These are phyloP conservation scores for Physcomitrellopsis africana DNA, from an alignment of 225 moss, liverwort and hornwort species.

Conservation along the genomic window DNA sequence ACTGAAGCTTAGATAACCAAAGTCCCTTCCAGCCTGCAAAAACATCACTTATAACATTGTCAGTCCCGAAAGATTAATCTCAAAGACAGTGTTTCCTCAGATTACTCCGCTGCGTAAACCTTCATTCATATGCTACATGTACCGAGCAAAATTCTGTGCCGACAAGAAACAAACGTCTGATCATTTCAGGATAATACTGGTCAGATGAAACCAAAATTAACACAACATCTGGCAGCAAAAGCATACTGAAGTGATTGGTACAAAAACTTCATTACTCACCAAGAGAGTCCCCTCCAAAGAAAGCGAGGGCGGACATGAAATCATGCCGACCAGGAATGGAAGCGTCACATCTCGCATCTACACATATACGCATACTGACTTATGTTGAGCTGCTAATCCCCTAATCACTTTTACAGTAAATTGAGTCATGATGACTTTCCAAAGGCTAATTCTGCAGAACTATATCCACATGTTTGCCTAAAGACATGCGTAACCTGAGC, in stretches of 20 bases:
- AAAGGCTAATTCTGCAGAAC: slow-evolving; percentile 1
- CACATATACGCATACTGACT: background rate
- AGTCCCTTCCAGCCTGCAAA: slow-evolving; percentile 82
- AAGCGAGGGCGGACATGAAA: slow-evolving; percentile 65
- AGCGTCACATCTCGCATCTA: slow-evolving; percentile 76
- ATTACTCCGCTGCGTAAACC: background rate
- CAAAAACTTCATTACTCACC: slow-evolving; percentile 37
- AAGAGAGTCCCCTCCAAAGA: slow-evolving; percentile 80
- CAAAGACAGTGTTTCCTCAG: background rate
- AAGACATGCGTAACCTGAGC: background rate
- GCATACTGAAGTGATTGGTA: background rate
- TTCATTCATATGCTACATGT: background rate
- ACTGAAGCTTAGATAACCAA: slow-evolving; percentile 74
- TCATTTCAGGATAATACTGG: background rate
- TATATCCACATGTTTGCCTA: background rate
- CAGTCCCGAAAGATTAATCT: slow-evolving; percentile 7
- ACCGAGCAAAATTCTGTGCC: background rate
- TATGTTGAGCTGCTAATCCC: slow-evolving; percentile 1
- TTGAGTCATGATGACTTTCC: background rate
- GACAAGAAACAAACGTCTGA: slow-evolving; percentile 6
- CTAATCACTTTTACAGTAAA: background rate
- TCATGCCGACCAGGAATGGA: slow-evolving; percentile 70
- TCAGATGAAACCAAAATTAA: slow-evolving; percentile 14
- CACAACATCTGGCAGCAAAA: background rate
- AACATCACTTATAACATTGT: background rate